A percentile compares a stretch with the other conserved stretches of the same genome.
These are phyloP conservation scores for Hevea brasiliensis DNA, from an alignment of 345 rosid genomes.

Conservation along the genomic window DNA sequence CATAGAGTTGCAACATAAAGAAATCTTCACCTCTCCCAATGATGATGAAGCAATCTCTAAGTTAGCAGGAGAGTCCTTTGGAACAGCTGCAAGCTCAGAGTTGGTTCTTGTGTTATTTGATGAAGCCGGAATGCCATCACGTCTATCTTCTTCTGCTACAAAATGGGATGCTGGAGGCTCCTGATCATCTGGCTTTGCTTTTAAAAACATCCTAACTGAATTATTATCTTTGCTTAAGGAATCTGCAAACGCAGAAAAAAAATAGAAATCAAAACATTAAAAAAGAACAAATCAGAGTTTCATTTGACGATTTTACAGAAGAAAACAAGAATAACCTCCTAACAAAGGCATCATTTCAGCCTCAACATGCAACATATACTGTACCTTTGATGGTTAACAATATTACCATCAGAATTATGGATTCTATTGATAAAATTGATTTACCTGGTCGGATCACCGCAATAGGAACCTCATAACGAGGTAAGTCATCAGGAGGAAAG, in stretches of 20 bases:
- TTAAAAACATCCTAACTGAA: slow-evolving; percentile 26
- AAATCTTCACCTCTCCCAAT: slow-evolving; percentile 82
- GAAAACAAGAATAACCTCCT: background rate
- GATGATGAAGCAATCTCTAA: slow-evolving; percentile 75
- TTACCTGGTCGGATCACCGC: slow-evolving; percentile 56
- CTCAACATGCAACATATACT: background rate
- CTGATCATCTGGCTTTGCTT: slow-evolving; percentile 31
- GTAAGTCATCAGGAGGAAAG: slow-evolving; percentile 20
- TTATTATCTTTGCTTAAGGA: slow-evolving; percentile 25
- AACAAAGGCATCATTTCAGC: slow-evolving; percentile 8
- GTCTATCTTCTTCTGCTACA: slow-evolving; percentile 25
- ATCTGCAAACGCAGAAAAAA: slow-evolving; percentile 34
- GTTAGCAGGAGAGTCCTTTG: slow-evolving; percentile 34
- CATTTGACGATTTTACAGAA: background rate
- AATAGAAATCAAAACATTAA: background rate
- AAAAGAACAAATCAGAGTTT: background rate
- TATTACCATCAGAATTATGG: background rate
- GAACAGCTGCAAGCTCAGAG: slow-evolving; percentile 30
- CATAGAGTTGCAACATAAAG: slow-evolving; percentile 62
- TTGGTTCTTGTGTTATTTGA: slow-evolving; percentile 20
- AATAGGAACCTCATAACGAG: slow-evolving; percentile 43
- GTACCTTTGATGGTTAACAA: background rate
- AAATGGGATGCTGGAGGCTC: slow-evolving; percentile 24
- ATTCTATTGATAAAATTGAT: background rate
- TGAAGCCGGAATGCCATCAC: slow-evolving; percentile 25